Base-by-base conservation (phyloP, 2,329 filamentous ascomycete genomes). In the Fusarium chuoi region DNA sequence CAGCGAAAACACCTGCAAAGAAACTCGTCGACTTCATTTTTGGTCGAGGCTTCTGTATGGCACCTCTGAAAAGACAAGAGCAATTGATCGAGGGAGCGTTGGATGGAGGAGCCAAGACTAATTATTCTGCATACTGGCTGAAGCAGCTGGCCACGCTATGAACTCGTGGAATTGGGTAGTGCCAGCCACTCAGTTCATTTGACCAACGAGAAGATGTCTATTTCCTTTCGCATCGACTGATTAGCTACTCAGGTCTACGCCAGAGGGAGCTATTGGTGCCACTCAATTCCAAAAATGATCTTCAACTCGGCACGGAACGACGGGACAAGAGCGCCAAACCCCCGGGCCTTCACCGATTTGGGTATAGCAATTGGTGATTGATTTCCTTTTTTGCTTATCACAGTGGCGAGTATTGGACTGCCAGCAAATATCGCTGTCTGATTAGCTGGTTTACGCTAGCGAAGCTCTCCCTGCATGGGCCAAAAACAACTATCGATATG, bases 1-100 rank as follows among this genome's bases (percentile, higher is more conserved):
- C 30, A 35, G 45, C 62, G 3, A 65, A 3, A 10, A 45, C 2
- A 0, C 22, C 30, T 12, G 30, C 14, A 2, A 65, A 17, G 1
- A 65, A 3, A 4, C 6, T 2, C 0, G 13, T 1, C 7, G 38
- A 30, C 13, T 28, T 61, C 44, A 64, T 64, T 0, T 1, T 60
- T 5, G 0, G 0, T 12, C 1, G 18, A 22, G 17, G 1, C 20
- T 1, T 35, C 0, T 2, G 24, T 42, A 18, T 36, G 14, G 1
- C 2, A 24, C 17, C 12, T 17, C 9, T 9, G 14, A 5, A 13
- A 2, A 18, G 7, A 5, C 0, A 0, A 24, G 1, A 45, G 12
- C 2, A 2, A 35, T 8, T 12, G 10, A 30, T 5, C 4, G 8
- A 39, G 22, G 7, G 28, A 51, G 17, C 14, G 4, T 11, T 20